Base-by-base conservation (phyloP, 2,329 filamentous ascomycete genomes). In the Emericellopsis cladophorae region DNA sequence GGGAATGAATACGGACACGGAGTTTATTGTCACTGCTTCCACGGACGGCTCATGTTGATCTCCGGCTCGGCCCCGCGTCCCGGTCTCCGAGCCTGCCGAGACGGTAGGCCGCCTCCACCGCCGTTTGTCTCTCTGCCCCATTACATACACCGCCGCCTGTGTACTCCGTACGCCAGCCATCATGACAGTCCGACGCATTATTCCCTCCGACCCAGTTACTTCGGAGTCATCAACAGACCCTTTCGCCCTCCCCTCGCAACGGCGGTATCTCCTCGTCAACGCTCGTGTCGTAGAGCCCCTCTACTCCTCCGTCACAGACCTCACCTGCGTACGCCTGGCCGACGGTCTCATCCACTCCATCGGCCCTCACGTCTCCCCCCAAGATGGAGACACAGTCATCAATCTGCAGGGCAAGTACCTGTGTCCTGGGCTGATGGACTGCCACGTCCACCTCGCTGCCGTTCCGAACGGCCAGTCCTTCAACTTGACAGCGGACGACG, bases 231-330 rank as follows among this genome's bases (percentile, higher is more conserved):
- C 56, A 7, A 48, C 56, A 46, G 61, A 57, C 44, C 58, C 58
- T 1, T 62, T 59, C 59, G 56, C 52, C n/a, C 49, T 56, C 0
- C 56, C 57, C 2, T 50, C 44, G 0, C 58, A 53, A 37, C 51
- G 47, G 32, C 49, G 45, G 0, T 61, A 61, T 36, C 47, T 62
- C 10, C 60, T 72, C 31, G 47, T 52, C 14, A 67, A 70, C 43
- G 64, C 64, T 38, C 66, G 60, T 39, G 46, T 72, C 22, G 53
- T 72, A 26, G 63, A 72, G 43, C 46, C 61, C 0, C 52, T 53
- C 11, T 45, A 48, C 18, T 21, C 18, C 18, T 21, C 18, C 18
- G 18, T 21, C 18, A 21, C 18, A 21, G 18, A 21, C 18, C 18
- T 21, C 18, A 21, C 18, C 18, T 21, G 18, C 18, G 18, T 70